Evolutionary conservation across 2,329 filamentous ascomycete species (phyloP).

Genomic region (Alternaria angustiovoidea): DNA sequence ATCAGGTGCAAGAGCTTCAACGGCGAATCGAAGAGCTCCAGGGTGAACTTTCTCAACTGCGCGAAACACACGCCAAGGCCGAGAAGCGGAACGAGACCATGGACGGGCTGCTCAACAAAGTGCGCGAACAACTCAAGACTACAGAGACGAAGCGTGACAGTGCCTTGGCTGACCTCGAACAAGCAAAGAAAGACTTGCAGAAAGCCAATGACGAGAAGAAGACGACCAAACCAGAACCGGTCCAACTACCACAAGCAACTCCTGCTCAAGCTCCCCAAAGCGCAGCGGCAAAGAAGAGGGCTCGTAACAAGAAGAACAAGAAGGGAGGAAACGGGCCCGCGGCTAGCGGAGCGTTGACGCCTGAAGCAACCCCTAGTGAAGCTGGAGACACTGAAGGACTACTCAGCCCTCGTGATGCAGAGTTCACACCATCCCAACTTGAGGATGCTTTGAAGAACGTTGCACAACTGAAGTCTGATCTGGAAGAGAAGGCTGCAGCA

Average conservation of each 20-base stretch:
- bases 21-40: conserved; percentile 44
- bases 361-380: conserved; percentile 50
- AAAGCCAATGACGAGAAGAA: conserved; percentile 25
- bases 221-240: conserved; percentile 17
- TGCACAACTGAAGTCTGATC: conserved; percentile 42
- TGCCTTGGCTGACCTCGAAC: conserved; percentile 54
- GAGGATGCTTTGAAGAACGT: conserved; percentile 43
- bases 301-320: conserved; percentile 78
- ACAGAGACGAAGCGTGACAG: conserved; percentile 59
- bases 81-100: conserved; percentile 64
- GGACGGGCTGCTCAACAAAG: conserved; percentile 63
- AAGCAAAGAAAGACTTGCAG: conserved; percentile 41
- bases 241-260: conserved; percentile 26
- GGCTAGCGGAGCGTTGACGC: conserved; percentile 45
- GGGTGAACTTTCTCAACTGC: conserved; percentile 40
- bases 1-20: conserved; percentile 38
- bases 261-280: conserved; percentile 38
- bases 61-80: conserved; percentile 46
- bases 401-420: conserved; percentile 43
- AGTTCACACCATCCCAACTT: conserved; percentile 54
- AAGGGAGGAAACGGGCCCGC: conserved; percentile 66
- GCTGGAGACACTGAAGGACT: conserved; percentile 47
- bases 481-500: conserved; percentile 45
- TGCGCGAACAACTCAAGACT: conserved; percentile 63
- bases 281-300: conserved; percentile 75